These are phyloP conservation scores for Avena atlantica DNA, from an alignment of 176 grass and related monocot genomes.

Conservation along the genomic window DNA sequence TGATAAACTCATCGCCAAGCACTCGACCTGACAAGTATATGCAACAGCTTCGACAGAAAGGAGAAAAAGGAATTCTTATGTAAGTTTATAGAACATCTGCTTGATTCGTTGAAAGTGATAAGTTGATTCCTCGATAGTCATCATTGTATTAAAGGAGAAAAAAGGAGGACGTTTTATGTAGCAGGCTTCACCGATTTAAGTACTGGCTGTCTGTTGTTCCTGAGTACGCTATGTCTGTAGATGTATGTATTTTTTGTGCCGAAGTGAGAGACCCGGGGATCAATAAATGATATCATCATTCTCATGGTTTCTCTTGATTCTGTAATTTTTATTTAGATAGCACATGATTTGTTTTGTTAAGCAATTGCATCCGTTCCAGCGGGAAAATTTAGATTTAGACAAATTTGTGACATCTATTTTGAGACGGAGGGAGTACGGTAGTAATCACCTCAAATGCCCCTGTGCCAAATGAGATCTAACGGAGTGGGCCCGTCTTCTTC, in stretches of 20 bases:
- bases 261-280: neutral
- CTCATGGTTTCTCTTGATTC: neutral
- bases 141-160: constrained; percentile 37
- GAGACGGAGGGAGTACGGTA: too few relatives aligned
- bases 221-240: constrained; percentile 23
- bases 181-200: constrained; percentile 6
- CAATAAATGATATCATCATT: constrained; percentile 36
- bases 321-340: neutral
- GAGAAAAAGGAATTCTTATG: constrained; percentile 30
- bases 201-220: constrained; percentile 22
- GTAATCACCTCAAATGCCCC: too few relatives aligned
- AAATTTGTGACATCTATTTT: too few relatives aligned
- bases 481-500: too few relatives aligned
- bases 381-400: neutral
- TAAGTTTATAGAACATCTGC: constrained; percentile 37
- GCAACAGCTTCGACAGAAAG: constrained; percentile 12
- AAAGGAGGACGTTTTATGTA: neutral
- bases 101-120: constrained; percentile 49
- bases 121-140: constrained; percentile 23
- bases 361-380: neutral
- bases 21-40: constrained; percentile 59
- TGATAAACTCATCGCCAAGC: constrained; percentile 85
- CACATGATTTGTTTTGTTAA: neutral
- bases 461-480: too few relatives aligned
- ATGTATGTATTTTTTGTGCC: constrained; percentile 34